Conservation (phyloP, 2,329 filamentous ascomycete genomes). For the Xylaria sp. region DNA sequence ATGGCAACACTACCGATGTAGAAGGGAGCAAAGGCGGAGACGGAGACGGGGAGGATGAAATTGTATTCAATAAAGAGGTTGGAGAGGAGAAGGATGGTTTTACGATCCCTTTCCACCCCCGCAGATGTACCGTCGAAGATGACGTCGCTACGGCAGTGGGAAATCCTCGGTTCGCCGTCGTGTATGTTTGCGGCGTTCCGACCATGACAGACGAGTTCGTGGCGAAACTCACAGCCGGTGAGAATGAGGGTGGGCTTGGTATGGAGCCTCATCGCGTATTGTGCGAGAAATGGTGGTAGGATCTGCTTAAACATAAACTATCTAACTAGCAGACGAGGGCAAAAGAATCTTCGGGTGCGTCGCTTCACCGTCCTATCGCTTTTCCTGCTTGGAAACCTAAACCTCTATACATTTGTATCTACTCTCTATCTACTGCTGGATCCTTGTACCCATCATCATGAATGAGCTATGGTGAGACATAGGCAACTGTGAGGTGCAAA, state of each 20-base stretch:
- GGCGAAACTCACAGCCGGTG: conserved; percentile 53
- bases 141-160: conserved; percentile 58
- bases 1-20: neutral
- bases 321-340: neutral
- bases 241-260: conserved; percentile 46
- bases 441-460: neutral
- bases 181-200: conserved; percentile 76
- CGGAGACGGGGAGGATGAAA: neutral
- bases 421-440: neutral
- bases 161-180: conserved; percentile 57
- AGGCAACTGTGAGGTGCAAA: neutral
- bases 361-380: neutral
- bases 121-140: conserved; percentile 55
- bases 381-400: neutral
- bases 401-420: neutral
- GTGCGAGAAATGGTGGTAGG: conserved; percentile 73
- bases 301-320: neutral
- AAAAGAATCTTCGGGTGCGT: neutral
- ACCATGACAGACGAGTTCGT: conserved; percentile 76
- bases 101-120: conserved; percentile 47
- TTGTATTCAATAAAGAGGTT: conserved; percentile 10
- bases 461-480: neutral
- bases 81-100: conserved; percentile 29
- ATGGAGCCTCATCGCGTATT: conserved; percentile 62
- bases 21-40: conserved; percentile 6